A percentile compares a stretch with the other conserved stretches of the same genome.
phyloP scores from a whole-genome alignment of 164 flowering plant genomes.

The Kalanchoe fedtschenkoi region DNA sequence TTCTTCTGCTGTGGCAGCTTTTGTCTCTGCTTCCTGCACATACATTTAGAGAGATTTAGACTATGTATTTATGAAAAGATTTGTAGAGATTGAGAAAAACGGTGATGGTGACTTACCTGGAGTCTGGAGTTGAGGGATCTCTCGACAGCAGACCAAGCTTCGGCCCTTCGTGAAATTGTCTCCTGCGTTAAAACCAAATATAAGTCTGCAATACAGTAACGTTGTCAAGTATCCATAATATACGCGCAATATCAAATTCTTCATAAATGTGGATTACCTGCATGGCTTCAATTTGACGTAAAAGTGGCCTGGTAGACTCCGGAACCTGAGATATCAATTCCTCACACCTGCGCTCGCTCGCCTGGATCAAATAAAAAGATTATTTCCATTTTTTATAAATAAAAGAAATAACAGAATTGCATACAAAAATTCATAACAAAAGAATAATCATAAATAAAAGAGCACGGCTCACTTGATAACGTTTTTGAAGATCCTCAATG shows the following conservation, averaged over 20 bases:
- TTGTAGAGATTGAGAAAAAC: not conserved
- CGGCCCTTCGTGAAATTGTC: constrained; percentile 71
- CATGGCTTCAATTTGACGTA: constrained; percentile 97
- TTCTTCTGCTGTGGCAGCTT: constrained; percentile 92
- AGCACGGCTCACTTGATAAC: constrained; percentile 64
- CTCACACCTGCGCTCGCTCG: constrained; percentile 96
- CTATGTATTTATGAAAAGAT: constrained; percentile 2
- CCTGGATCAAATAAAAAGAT: constrained; percentile 34
- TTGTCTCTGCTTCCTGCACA: constrained; percentile 89
- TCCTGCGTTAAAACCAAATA: constrained; percentile 42
- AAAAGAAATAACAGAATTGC: not conserved
- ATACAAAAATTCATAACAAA: no score
- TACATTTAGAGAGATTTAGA: constrained; percentile 8
- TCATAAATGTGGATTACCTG: constrained; percentile 52
- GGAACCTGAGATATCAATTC: constrained; percentile 94
- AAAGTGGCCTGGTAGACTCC: constrained; percentile 96
- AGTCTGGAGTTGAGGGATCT: constrained; percentile 79
- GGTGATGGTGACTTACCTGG: constrained; percentile 42
- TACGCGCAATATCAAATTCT: no score
- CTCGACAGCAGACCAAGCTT: constrained; percentile 98
- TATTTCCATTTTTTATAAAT: not conserved
- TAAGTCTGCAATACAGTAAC: not conserved
- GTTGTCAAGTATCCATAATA: not conserved
- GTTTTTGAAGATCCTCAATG: constrained; percentile 93
- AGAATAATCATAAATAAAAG: not conserved